Conservation (phyloP, 257 asterid species). For the Craterostigma plantagineum region DNA sequence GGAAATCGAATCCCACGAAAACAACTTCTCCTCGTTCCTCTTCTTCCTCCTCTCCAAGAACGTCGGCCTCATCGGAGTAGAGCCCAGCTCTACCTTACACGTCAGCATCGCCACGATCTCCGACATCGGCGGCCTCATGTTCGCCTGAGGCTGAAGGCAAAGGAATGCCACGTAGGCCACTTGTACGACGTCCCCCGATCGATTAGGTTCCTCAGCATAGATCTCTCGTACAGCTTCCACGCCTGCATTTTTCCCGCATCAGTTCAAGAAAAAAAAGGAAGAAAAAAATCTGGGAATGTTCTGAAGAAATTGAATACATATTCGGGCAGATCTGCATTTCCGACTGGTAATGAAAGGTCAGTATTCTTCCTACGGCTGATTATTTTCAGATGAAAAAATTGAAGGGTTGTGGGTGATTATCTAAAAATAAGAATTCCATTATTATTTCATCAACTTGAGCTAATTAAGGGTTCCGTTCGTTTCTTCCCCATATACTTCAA, state of each 20-base stretch:
- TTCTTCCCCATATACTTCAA: too few species aligned
- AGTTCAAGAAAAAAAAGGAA: too few species aligned
- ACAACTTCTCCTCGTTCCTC: slow-evolving; percentile 20
- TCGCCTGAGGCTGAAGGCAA: slow-evolving; percentile 52
- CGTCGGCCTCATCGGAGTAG: slow-evolving; percentile 29
- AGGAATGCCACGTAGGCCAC: slow-evolving; percentile 34
- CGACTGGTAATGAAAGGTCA: slow-evolving; percentile 31
- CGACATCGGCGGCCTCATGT: slow-evolving; percentile 69
- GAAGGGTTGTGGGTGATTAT: too few species aligned
- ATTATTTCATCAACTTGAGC: too few species aligned
- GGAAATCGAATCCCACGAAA: slow-evolving; percentile 41
- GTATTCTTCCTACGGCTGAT: slow-evolving; percentile 40
- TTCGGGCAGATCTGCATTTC: slow-evolving; percentile 40
- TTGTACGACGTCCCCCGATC: slow-evolving; percentile 40
- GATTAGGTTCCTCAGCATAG: slow-evolving; percentile 34
- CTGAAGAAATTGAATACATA: slow-evolving; percentile 14
- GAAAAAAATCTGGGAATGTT: neutral
- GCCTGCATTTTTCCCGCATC: too few species aligned
- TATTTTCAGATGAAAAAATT: slow-evolving; percentile 35
- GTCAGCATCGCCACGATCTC: slow-evolving; percentile 58
- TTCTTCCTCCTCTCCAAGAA: slow-evolving; percentile 36
- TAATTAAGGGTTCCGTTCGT: too few species aligned
- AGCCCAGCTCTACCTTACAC: slow-evolving; percentile 28
- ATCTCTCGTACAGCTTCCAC: slow-evolving; percentile 54
- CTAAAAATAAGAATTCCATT: too few species aligned